phyloP scores from a whole-genome alignment of 768 basidiomycete genomes.

The Leccinum incarnatum region DNA sequence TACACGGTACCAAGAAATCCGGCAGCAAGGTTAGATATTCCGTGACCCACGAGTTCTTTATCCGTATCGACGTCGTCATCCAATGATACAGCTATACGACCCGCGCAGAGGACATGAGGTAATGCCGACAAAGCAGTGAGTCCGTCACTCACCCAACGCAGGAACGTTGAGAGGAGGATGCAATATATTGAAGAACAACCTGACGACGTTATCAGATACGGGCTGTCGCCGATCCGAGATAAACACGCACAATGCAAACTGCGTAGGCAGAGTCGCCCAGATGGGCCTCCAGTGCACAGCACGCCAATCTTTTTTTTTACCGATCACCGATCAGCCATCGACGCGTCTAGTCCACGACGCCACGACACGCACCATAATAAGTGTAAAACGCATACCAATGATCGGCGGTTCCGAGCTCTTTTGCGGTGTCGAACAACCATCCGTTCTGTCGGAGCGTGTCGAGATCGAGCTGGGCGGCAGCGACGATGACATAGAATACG shows the following conservation, averaged over 20 bases:
- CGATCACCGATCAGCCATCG: background rate
- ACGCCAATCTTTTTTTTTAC: slow-evolving; percentile 42
- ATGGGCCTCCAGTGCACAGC: slow-evolving; percentile 63
- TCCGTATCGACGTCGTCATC: slow-evolving; percentile 89
- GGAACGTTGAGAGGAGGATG: slow-evolving; percentile 90
- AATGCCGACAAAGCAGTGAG: background rate
- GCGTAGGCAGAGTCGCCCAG: slow-evolving; percentile 86
- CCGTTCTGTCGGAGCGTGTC: slow-evolving; percentile 56
- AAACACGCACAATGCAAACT: slow-evolving; percentile 76
- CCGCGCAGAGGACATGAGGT: background rate
- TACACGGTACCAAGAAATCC: slow-evolving; percentile 81
- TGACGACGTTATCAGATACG: slow-evolving; percentile 33
- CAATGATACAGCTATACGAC: slow-evolving; percentile 71
- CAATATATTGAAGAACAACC: slow-evolving; percentile 80
- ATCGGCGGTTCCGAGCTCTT: slow-evolving; percentile 31
- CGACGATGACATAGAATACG: slow-evolving; percentile 80
- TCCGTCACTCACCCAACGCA: slow-evolving; percentile 58
- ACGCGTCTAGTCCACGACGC: background rate
- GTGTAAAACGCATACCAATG: slow-evolving; percentile 87
- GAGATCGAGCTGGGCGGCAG: slow-evolving; percentile 60
- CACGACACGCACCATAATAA: slow-evolving; percentile 58
- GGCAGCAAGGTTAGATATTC: slow-evolving; percentile 83
- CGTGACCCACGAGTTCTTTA: slow-evolving; percentile 89
- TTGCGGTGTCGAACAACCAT: slow-evolving; percentile 77
- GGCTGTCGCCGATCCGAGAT: background rate